Base-by-base conservation (phyloP, 495 filamentous ascomycete genomes). In the Friedmanniomyces simplex region DNA sequence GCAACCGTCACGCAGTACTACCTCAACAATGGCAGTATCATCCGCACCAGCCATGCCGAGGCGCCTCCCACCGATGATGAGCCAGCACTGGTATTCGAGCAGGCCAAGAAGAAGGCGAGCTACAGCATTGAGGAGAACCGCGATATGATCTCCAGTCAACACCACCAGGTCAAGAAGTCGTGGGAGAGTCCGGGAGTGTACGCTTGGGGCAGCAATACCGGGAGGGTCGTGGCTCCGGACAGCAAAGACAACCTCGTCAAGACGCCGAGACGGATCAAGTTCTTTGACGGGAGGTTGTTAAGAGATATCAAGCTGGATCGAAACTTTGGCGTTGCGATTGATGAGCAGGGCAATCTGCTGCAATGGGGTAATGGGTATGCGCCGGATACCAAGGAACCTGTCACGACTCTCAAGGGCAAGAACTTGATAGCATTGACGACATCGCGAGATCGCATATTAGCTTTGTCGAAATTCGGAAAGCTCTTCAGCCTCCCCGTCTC, bases 151-250 rank as follows among this genome's bases (percentile, higher is more conserved):
- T 85, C 85, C 63, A 83, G 82, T 11, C 82, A 89, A 63, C 87
- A 91, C 68, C 73, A 89, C 18, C 87, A 95, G 71, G 86, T 91
- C 39, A 90, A 88, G 75, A 83, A 79, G 65, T 94, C 88, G 67
- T 84, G 87, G 80, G 89, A 90, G 70, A 84, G 87, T 54, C 91
- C 93, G 2, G 93, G 88, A 0, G 85, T 96, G 1, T 96, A 95
- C 72, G 82, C 83, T 26, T 98, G 93, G 91, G 93, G 93, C 16
- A 86, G 85, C 1, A 98, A 98, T 65, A 77, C 73, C n/a, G 87
- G 91, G 39, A 74, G 76, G 53, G 91, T 96, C 2, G 88, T 83
- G 26, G 91, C 89, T 26, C 90, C 91, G 1, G 87, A 86, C 58
- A 58, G 56, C 34, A 93, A 85, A 5, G 89, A 95, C 47, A 71